A percentile compares a stretch with the other conserved stretches of the same genome.
Conservation (phyloP, 768 basidiomycete genomes). For the Mycena vitilis region DNA sequence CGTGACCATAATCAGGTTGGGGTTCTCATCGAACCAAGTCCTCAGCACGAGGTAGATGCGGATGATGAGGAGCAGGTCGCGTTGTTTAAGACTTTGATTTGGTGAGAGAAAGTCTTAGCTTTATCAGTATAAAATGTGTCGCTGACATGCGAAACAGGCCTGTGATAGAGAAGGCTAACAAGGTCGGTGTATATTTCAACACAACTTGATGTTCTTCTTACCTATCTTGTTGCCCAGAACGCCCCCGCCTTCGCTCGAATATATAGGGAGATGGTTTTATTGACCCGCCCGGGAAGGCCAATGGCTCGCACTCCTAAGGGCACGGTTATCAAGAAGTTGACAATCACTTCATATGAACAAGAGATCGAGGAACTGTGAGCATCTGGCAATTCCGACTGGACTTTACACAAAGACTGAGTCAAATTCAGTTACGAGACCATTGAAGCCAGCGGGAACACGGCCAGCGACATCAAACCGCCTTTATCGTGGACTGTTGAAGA, state of each 20-base stretch:
- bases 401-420: neutral
- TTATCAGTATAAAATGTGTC: neutral
- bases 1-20: conserved; percentile 37
- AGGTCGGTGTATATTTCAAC: neutral
- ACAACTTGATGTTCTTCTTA: neutral
- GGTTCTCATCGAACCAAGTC: conserved; percentile 32
- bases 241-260: conserved; percentile 58
- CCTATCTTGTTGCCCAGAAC: conserved; percentile 17
- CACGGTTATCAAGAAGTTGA: conserved; percentile 58
- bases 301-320: conserved; percentile 61
- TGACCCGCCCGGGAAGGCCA: conserved; percentile 51
- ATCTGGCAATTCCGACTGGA: too few relatives aligned
- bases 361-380: conserved; percentile 63
- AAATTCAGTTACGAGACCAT: conserved; percentile 39
- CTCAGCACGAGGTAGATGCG: conserved; percentile 35
- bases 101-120: conserved; percentile 45
- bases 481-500: conserved; percentile 30
- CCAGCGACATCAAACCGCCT: conserved; percentile 33
- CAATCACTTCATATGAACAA: conserved; percentile 52
- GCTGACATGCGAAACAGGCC: conserved; percentile 41
- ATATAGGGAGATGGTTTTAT: conserved; percentile 65
- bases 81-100: conserved; percentile 51
- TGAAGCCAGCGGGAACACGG: conserved; percentile 34
- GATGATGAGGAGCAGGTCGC: conserved; percentile 18
- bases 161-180: conserved; percentile 57